These are phyloP conservation scores for Priceomyces haplophilus DNA, from an alignment of 805 yeast species.

Conservation along the genomic window DNA sequence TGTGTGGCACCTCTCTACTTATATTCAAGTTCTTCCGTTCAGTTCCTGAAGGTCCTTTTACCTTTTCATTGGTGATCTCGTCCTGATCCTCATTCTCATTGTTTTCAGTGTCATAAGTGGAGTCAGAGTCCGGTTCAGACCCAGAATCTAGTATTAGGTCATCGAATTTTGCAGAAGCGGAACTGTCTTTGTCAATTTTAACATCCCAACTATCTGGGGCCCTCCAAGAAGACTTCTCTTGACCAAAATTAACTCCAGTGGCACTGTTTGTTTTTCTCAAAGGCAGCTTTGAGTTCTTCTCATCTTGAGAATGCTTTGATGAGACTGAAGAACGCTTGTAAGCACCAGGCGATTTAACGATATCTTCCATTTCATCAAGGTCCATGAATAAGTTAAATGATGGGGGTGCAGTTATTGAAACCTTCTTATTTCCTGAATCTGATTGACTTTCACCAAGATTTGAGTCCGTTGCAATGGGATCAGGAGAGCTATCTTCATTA, in stretches of 20 bases:
- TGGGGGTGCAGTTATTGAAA: slow-evolving; percentile 4
- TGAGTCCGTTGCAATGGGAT: background rate
- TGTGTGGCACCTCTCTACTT: background rate
- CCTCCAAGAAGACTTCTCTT: slow-evolving; percentile 26
- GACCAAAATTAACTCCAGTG: background rate
- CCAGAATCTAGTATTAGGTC: background rate
- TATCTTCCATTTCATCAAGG: slow-evolving; percentile 50
- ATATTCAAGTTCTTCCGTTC: background rate
- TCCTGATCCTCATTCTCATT: slow-evolving; percentile 10
- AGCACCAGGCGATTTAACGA: slow-evolving; percentile 31
- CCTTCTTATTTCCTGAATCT: slow-evolving; percentile 1
- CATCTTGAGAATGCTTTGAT: slow-evolving; percentile 4
- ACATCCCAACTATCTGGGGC: slow-evolving; percentile 53
- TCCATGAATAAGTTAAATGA: slow-evolving; percentile 44
- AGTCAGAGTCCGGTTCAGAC: slow-evolving; percentile 1
- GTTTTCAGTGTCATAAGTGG: slow-evolving; percentile 17
- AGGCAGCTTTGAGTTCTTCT: background rate
- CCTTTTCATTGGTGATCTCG: slow-evolving; percentile 7
- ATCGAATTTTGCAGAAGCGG: slow-evolving; percentile 4
- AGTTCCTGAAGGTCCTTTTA: slow-evolving; percentile 2
- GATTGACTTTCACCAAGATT: slow-evolving; percentile 9
- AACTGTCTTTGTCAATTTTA: slow-evolving; percentile 17
- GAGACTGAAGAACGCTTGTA: slow-evolving; percentile 3
- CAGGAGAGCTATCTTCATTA: slow-evolving; percentile 9
- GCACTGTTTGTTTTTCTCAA: background rate